Base-by-base conservation (phyloP, 768 basidiomycete genomes). In the Pulveroboletus sp. region DNA sequence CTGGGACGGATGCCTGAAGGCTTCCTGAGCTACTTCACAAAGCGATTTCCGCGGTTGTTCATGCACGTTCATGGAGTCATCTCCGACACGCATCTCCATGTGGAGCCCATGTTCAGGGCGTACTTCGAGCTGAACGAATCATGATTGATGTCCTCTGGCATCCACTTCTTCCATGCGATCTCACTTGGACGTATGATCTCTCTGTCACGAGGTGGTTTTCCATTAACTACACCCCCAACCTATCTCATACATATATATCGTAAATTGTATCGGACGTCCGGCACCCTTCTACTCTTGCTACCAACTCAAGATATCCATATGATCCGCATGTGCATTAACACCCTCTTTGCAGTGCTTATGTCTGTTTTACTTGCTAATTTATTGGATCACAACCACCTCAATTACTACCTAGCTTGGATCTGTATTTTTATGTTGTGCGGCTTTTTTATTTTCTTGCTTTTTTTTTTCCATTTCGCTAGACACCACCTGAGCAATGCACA, bases 1-100 rank as follows among this genome's bases (percentile, higher is more conserved):
- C 75, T 98, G 9, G 94, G 95, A 5, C 76, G 87, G 11, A 86
- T 98, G 77, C 96, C 96, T 0, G 85, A 87, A 54, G 95, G 95
- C 10, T 98, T 89, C 74, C 70, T 99, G 46, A 72, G 77, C 1
- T 99, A 98, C 69, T 99, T 98, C 65, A 97, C 95, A 3, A 77
- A 82, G 28, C 83, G 93, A n/a, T 98, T 87, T 72, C 96, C 96
- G 13, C 75, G 71, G 14, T 77, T 98, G 8, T 92, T 99, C 77
- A 73, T 97, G 43, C 93, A 97, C 65, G 93, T 97, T 18, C 87
- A 95, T 60, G 67, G 74, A n/a, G 90, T 93, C 59, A 77, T 99
- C 56, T 76, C 78, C 8, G 73, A 77, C 28, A 86, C 85, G 11
- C 71, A 78, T n/a, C 74, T 97, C 37, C 76, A 82, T 44, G 74